A percentile compares a stretch with the other conserved stretches of the same genome.
phyloP scores from a whole-genome alignment of 148 eudicot genomes.

The Bassia scoparia region DNA sequence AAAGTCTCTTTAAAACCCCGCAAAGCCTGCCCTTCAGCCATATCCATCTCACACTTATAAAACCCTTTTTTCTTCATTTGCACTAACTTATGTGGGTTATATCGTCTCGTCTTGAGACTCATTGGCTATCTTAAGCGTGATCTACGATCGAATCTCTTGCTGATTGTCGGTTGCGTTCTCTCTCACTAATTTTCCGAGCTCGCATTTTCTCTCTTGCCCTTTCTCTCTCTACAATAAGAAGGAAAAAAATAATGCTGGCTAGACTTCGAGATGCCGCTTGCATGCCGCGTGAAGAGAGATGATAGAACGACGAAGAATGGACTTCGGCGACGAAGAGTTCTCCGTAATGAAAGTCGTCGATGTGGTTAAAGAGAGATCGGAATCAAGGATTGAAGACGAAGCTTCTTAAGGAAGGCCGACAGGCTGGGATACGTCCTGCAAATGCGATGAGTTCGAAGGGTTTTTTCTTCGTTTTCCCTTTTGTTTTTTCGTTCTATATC shows the following conservation, averaged over 20 bases:
- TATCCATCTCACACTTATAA: no score
- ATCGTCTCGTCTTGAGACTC: no score
- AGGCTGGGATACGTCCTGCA: slow-evolving; percentile 83
- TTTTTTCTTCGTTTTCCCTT: slow-evolving; percentile 9
- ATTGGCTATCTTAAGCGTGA: no score
- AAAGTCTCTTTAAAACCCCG: no score
- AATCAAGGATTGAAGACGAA: slow-evolving; percentile 80
- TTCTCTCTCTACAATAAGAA: slow-evolving; percentile 12
- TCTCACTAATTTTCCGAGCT: slow-evolving; percentile 13
- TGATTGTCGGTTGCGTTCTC: no score
- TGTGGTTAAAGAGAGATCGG: slow-evolving; percentile 90
- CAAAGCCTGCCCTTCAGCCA: no score
- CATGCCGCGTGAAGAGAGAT: slow-evolving; percentile 48
- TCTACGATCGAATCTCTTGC: no score
- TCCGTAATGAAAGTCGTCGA: slow-evolving; percentile 68
- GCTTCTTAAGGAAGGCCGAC: slow-evolving; percentile 76
- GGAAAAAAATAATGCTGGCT: slow-evolving; percentile 41
- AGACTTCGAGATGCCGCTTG: slow-evolving; percentile 81
- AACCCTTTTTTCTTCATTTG: no score
- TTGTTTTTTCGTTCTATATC: no score
- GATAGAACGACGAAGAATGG: slow-evolving; percentile 53
- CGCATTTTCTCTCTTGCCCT: slow-evolving; percentile 10
- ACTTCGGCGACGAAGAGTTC: slow-evolving; percentile 33
- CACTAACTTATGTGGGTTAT: no score
- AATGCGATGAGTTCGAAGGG: slow-evolving; percentile 96